Evolutionary conservation across 2,329 filamentous ascomycete genomes (phyloP), one percentile per base, ranked within the genome.

Genomic region (Apiospora pterosperma): DNA sequence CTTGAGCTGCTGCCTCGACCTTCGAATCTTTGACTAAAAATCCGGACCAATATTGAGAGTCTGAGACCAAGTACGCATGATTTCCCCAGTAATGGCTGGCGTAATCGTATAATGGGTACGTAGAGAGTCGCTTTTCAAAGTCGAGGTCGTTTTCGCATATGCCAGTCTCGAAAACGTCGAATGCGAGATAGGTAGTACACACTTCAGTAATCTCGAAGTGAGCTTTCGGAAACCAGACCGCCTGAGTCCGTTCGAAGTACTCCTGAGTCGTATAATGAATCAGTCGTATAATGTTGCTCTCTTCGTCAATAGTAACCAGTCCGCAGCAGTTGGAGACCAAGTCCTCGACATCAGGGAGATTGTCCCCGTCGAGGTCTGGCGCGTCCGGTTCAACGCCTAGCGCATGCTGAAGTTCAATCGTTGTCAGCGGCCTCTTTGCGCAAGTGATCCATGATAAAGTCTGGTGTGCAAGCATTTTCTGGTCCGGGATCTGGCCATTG

Each of bases 221-320:
- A 0, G 73, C 73, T 38, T 71, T 28, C 0, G 72, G 72, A 62
- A 82, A 76, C 71, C 75, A 78, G 5, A 58, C 25, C 0, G 8
- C 39, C 12, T 64, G 58, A 0, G 67, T 76, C 14, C 65, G 59
- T 21, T 78, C 72, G 48, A 84, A 76, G 67, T 81, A 84, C 42
- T 82, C 76, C 52, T 82, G 77, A 1, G 80, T 74, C 0, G 82
- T 83, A 63, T 81, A 80, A 66, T 84, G 81, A 3, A 81, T 78
- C 0, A 84, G 66, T 3, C 79, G 74, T 12, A 83, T 70, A 31
- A 77, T 71, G 21, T 71, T 59, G 59, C 73, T 82, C 52, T 78
- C 67, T 55, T 77, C 64, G 39, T 83, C 79, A 3, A 81, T 42
- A 0, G 74, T 77, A 2, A 84, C 76, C 11, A 84, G 62, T 0